Conservation (phyloP, 2,329 filamentous ascomycete genomes). For the Nemania serpens region DNA sequence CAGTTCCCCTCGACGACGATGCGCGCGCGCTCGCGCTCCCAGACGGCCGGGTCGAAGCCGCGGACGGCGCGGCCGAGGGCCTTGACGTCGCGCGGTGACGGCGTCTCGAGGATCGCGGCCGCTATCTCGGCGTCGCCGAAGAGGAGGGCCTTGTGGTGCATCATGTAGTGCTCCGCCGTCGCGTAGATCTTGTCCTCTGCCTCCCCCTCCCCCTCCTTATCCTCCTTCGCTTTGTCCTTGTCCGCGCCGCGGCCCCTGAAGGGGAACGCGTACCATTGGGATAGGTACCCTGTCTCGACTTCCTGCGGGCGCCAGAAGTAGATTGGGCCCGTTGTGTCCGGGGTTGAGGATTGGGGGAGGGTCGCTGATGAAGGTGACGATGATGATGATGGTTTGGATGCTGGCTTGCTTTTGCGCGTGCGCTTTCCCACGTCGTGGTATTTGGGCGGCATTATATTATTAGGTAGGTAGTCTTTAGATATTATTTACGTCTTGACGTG, state of each 20-base stretch:
- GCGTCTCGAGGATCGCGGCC: slow-evolving; percentile 52
- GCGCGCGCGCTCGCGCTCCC: slow-evolving; percentile 54
- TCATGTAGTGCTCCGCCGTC: slow-evolving; percentile 57
- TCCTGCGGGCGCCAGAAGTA: slow-evolving; percentile 30
- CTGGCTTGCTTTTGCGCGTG: neutral
- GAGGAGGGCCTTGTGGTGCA: slow-evolving; percentile 35
- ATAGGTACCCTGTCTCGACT: slow-evolving; percentile 26
- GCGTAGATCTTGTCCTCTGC: slow-evolving; percentile 43
- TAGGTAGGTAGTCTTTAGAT: neutral
- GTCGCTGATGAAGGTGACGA: too few species aligned
- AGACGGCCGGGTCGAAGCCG: slow-evolving; percentile 56
- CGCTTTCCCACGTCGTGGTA: neutral
- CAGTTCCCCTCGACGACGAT: slow-evolving; percentile 64
- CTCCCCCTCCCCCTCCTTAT: too few species aligned
- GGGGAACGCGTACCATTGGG: slow-evolving; percentile 28
- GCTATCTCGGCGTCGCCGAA: slow-evolving; percentile 48
- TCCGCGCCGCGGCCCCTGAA: slow-evolving; percentile 23
- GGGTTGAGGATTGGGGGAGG: neutral
- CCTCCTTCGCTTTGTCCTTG: neutral
- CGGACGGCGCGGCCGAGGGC: slow-evolving; percentile 59
- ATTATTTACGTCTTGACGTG: neutral
- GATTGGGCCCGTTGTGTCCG: slow-evolving; percentile 8
- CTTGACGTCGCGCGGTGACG: slow-evolving; percentile 54
- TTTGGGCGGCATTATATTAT: slow-evolving; percentile 17
- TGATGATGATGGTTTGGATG: neutral